A percentile compares a stretch with the other conserved stretches of the same genome.
Conservation (phyloP, 345 rosid genomes). For the Bruguiera parviflora region DNA sequence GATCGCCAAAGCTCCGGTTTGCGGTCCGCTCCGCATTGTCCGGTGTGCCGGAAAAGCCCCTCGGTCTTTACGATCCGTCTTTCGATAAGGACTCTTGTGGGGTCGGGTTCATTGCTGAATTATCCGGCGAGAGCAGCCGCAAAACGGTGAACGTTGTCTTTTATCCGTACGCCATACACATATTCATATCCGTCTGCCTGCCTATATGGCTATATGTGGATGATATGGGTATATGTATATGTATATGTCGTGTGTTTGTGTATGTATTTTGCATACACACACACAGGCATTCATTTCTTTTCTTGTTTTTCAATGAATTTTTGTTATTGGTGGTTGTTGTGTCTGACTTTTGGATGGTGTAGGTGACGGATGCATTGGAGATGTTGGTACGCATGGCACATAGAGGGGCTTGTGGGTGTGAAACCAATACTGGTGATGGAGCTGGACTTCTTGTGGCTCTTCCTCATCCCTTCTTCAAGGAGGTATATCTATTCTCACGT, state of each 20-base stretch:
- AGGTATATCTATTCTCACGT: slow-evolving; percentile 32
- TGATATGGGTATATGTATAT: background rate
- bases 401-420: slow-evolving; percentile 99
- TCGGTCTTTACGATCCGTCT: slow-evolving; percentile 92
- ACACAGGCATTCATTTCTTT: background rate
- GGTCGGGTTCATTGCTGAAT: slow-evolving; percentile 94
- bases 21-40: slow-evolving; percentile 71
- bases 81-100: slow-evolving; percentile 98
- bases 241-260: background rate
- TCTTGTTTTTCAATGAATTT: background rate
- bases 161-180: background rate
- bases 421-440: slow-evolving; percentile 95
- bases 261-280: too few relatives aligned
- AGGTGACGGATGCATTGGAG: slow-evolving; percentile 94
- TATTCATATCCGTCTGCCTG: background rate
- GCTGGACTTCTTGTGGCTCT: slow-evolving; percentile 94
- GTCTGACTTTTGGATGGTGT: background rate
- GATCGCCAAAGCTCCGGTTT: slow-evolving; percentile 62
- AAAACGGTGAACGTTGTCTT: slow-evolving; percentile 55
- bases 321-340: background rate
- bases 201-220: too few relatives aligned
- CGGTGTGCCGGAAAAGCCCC: slow-evolving; percentile 88
- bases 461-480: slow-evolving; percentile 73
- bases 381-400: slow-evolving; percentile 93
- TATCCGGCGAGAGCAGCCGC: slow-evolving; percentile 83